Evolutionary conservation across 2,329 filamentous ascomycete genomes (phyloP).

Genomic region (Chrysoporthe austroafricana): DNA sequence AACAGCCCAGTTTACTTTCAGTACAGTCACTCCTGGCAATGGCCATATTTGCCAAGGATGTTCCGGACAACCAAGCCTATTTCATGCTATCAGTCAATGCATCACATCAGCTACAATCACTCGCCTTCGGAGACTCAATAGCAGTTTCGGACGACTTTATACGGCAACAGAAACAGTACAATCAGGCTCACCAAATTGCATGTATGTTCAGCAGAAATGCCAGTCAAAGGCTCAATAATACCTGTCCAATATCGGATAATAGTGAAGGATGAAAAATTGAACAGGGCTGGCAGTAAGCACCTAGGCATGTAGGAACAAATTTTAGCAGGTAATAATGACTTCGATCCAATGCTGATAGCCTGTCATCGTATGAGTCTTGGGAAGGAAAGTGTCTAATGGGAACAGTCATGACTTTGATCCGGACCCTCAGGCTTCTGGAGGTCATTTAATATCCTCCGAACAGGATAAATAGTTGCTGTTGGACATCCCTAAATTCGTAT

Average conservation of each 20-base stretch:
- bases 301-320: no score
- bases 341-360: not conserved
- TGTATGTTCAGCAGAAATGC: not conserved
- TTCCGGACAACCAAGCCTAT: slow-evolving; percentile 22
- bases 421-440: no score
- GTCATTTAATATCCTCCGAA: no score
- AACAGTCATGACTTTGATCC: no score
- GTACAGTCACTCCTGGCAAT: slow-evolving; percentile 30
- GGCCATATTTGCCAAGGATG: slow-evolving; percentile 30
- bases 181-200: not conserved
- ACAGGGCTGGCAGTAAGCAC: not conserved
- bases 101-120: slow-evolving; percentile 35
- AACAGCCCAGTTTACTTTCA: slow-evolving; percentile 27
- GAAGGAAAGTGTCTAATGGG: not conserved
- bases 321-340: no score
- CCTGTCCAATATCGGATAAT: not conserved
- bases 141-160: not conserved
- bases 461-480: not conserved
- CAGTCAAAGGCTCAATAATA: not conserved
- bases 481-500: no score
- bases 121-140: not conserved
- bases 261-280: not conserved
- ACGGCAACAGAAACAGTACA: not conserved
- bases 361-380: not conserved
- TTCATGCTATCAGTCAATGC: slow-evolving; percentile 31